Evolutionary conservation across 148 eudicot species (phyloP), one percentile per base, ranked within the genome.

Genomic region (Vaccinium macrocarpon): DNA sequence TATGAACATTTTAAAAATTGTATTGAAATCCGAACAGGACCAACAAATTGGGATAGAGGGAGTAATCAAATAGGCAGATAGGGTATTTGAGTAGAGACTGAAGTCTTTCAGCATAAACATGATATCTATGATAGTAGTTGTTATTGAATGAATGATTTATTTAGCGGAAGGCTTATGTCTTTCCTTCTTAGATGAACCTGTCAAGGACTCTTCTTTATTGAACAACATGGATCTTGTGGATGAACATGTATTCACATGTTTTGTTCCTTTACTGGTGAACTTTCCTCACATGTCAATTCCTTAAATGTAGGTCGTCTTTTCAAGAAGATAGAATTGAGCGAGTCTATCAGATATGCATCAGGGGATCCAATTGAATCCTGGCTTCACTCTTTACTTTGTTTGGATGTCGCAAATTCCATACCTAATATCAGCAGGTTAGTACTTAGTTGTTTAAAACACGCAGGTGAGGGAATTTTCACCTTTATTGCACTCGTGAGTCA

Each of bases 331-430:
- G 98, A 97, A 81, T 88, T 97, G 83, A 92, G 66, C 71, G 99
- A 95, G 88, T 88, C 99, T 75, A 95, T 97, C 50, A 93, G 99
- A 95, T 97, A 97, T 87, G 96, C 96, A 57, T 90, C 96, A 61
- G 95, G 95, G 76, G 98, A 97, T 91, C 96, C 95, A 50, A 90
- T 97, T 75, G 99, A 97, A 83, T 90, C 93, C 38, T 97, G 99
- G 99, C 98, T 97, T 78, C 87, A 97, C 88, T 87, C 86, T 81
- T 89, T 95, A 56, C 93, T 97, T 68, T 97, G 99, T 86, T 84
- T 97, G 91, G 99, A 97, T 92, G 97, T 92, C 59, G 88, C 96
- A 82, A 93, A 88, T 84, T 90, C 80, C 61, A 90, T 97, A 51
- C 99, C 99, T 84, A 92, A 85, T 87, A 92, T 97, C 82, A 89